Evolutionary conservation across 1,139 yeast genomes (phyloP).

Genomic region (Protomyces gravidus): DNA sequence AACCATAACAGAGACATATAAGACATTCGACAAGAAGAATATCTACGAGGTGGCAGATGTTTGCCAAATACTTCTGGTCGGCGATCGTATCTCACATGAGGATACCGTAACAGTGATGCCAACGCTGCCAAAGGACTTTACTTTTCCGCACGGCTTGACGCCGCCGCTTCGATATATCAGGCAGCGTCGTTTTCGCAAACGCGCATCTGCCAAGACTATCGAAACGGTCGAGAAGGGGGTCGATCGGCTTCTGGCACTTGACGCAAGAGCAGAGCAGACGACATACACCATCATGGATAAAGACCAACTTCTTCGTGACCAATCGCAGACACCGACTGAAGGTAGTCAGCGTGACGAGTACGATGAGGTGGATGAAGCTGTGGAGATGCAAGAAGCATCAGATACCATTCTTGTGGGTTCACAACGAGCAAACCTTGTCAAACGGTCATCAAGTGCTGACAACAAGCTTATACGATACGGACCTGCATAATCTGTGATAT

Average conservation of each 20-base stretch:
- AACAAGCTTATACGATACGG: no score
- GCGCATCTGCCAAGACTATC: slow-evolving; percentile 50
- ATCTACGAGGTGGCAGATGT: slow-evolving; percentile 82
- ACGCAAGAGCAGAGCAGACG: slow-evolving; percentile 78
- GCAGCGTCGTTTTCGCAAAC: slow-evolving; percentile 52
- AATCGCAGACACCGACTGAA: slow-evolving; percentile 34
- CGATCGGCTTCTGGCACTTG: slow-evolving; percentile 67
- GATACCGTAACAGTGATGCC: slow-evolving; percentile 48
- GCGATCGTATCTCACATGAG: slow-evolving; percentile 57
- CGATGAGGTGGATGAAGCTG: slow-evolving; percentile 15
- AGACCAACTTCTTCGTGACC: slow-evolving; percentile 38
- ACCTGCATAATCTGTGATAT: no score
- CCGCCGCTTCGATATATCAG: slow-evolving; percentile 64
- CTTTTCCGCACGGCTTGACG: slow-evolving; percentile 73
- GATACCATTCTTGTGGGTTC: no score
- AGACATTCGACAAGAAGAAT: slow-evolving; percentile 84
- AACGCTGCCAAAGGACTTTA: slow-evolving; percentile 41
- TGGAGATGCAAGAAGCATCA: slow-evolving; percentile 22
- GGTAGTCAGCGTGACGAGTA: slow-evolving; percentile 33
- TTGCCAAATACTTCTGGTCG: slow-evolving; percentile 76
- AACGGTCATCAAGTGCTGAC: no score
- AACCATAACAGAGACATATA: slow-evolving; percentile 78
- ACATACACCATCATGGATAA: slow-evolving; percentile 72
- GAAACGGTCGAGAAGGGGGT: slow-evolving; percentile 70
- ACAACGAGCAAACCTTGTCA: no score